These are phyloP conservation scores for Vitis labrusca DNA, from an alignment of 164 flowering plant species.

Conservation along the genomic window DNA sequence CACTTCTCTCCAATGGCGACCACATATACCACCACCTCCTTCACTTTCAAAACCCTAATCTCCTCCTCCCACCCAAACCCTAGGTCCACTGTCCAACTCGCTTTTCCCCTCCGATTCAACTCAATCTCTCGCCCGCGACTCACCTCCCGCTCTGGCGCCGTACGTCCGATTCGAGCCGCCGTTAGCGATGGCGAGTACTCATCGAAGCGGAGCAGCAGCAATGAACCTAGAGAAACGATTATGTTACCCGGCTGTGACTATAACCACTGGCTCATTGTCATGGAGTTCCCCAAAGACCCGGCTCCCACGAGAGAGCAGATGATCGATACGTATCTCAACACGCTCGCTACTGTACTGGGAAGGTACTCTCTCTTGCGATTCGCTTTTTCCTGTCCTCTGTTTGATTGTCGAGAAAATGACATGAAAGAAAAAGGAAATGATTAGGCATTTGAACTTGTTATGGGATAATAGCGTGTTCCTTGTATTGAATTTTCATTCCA, in stretches of 20 bases:
- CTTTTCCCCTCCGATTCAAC: conserved; percentile 16
- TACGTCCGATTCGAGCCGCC: conserved; percentile 30
- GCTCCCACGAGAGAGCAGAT: conserved; percentile 95
- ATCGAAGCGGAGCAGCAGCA: conserved; percentile 61
- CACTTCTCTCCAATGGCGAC: conserved; percentile 31
- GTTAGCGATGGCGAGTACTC: conserved; percentile 56
- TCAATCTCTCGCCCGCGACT: conserved; percentile 14
- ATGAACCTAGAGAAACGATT: conserved; percentile 85
- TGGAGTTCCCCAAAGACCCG: conserved; percentile 98
- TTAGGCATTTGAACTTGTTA: too few species aligned
- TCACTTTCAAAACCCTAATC: conserved; percentile 39
- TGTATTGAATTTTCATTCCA: neutral
- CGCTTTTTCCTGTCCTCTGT: neutral
- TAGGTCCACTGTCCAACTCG: neutral
- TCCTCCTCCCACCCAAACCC: conserved; percentile 11
- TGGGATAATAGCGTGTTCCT: neutral
- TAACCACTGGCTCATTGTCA: conserved; percentile 95
- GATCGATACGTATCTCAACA: conserved; percentile 92
- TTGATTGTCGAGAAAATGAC: neutral
- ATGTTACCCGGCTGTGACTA: conserved; percentile 95
- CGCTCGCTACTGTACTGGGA: conserved; percentile 92
- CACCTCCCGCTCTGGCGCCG: conserved; percentile 7
- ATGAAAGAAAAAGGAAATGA: neutral
- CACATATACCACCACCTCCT: conserved; percentile 12
- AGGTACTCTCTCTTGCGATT: conserved; percentile 42